A percentile compares a stretch with the other conserved stretches of the same genome.
Evolutionary conservation across 768 basidiomycete genomes (phyloP).

Genomic region (Leccinum rimulosum): DNA sequence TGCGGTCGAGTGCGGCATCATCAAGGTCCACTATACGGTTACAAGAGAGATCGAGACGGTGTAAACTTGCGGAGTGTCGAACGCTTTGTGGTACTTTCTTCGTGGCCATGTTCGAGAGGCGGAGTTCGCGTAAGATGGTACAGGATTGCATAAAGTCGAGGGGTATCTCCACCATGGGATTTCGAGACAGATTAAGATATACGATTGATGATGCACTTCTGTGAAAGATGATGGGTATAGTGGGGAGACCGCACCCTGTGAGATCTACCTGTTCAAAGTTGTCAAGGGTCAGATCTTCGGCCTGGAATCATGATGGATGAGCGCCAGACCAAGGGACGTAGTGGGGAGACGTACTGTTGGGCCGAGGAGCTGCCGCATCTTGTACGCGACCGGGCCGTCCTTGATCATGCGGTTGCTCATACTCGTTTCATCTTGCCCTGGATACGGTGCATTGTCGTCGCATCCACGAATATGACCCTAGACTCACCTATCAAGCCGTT

Average conservation of each 20-base stretch:
- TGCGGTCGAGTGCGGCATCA: slow-evolving; percentile 77
- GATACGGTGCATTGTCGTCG: too few relatives aligned
- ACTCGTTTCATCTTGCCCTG: too few relatives aligned
- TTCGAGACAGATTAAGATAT: slow-evolving; percentile 84
- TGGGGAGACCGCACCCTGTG: slow-evolving; percentile 72
- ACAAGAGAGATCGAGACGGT: slow-evolving; percentile 83
- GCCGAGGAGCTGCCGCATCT: slow-evolving; percentile 48
- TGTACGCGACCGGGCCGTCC: too few relatives aligned
- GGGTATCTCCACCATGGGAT: slow-evolving; percentile 95
- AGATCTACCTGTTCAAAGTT: slow-evolving; percentile 80
- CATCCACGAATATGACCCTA: too few relatives aligned
- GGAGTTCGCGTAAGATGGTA: slow-evolving; percentile 76
- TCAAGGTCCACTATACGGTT: slow-evolving; percentile 90
- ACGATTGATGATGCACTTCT: slow-evolving; percentile 80
- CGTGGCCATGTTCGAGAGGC: slow-evolving; percentile 88
- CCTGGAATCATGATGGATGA: slow-evolving; percentile 39
- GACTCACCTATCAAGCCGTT: too few relatives aligned
- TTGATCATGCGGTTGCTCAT: too few relatives aligned
- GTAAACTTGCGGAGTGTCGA: slow-evolving; percentile 67
- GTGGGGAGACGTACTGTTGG: slow-evolving; percentile 47
- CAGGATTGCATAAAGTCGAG: slow-evolving; percentile 95
- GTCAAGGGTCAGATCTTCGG: slow-evolving; percentile 70
- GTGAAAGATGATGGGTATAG: slow-evolving; percentile 86
- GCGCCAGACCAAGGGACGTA: not conserved
- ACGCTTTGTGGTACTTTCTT: slow-evolving; percentile 89